These are phyloP conservation scores for Dendrocalamus latiflorus DNA, from an alignment of 202 grass and related monocot species.

Conservation along the genomic window DNA sequence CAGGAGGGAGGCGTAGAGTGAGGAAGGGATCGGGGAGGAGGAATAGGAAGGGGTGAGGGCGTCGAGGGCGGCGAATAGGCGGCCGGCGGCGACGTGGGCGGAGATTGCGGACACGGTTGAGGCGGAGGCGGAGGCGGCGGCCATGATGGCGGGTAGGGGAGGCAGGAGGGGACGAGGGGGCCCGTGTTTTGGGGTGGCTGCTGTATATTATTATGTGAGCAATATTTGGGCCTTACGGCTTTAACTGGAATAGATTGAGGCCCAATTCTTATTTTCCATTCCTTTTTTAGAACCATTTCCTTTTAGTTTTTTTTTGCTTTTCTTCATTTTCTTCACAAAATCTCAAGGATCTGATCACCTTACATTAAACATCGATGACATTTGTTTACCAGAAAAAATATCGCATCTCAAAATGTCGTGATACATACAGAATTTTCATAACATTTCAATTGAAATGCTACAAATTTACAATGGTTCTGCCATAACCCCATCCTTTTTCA, in stretches of 20 bases:
- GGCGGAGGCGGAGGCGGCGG: slow-evolving; percentile 19
- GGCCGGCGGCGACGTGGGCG: slow-evolving; percentile 8
- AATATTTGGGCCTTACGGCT: background rate
- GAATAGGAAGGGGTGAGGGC: background rate
- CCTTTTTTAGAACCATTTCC: no score
- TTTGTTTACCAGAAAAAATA: background rate
- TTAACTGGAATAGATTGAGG: background rate
- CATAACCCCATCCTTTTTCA: background rate
- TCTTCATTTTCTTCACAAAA: background rate
- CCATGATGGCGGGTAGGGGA: slow-evolving; percentile 23
- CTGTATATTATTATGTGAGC: background rate
- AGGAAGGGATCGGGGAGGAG: slow-evolving; percentile 23
- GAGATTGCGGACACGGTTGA: slow-evolving; percentile 22
- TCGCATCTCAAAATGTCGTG: background rate
- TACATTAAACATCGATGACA: background rate
- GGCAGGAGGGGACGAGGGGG: background rate
- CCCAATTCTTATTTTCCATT: background rate
- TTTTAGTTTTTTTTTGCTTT: no score
- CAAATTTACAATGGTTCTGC: background rate
- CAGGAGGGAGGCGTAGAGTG: slow-evolving; percentile 40
- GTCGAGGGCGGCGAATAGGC: slow-evolving; percentile 41
- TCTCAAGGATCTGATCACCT: background rate
- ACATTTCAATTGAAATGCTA: background rate
- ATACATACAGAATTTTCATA: background rate
- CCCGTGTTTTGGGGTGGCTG: no score